Base-by-base conservation (phyloP, 1,284 basidiomycete species). In the Lignosus rhinocerotis region DNA sequence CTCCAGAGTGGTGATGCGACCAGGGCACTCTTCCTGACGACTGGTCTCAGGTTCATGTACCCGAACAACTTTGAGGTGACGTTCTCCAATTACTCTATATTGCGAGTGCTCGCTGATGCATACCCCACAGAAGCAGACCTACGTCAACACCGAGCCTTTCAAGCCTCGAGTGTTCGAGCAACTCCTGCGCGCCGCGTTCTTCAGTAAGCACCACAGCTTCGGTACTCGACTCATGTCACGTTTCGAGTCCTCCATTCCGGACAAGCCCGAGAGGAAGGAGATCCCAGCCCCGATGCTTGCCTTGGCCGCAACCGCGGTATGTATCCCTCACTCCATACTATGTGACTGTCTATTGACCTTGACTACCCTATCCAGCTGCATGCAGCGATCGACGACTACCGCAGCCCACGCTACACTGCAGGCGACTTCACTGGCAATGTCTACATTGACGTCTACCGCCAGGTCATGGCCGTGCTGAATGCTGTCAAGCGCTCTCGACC, bases 261-360 rank as follows among this genome's bases (percentile, higher is more conserved):
- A 54, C 6, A 39, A 53, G 30, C 55, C 51, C 3, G 47, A 57
- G 6, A 55, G 58, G 59, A 56, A 56, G 54, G 59, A 61, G 48
- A 38, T 61, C 14, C 59, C 59, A 1, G 55, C 55, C 0, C 5
- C 55, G 3, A 45, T 61, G 59, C 46, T 61, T 3, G 55, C 59
- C 2, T 38, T 61, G 12, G 46, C 51, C 16, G 32, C 59, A 6
- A 61, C 59, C 1, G 46, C 48, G 21, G 59, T 57, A 53, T 5
- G 52, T 39, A 4, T 32, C 4, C 19, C 2, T 51, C 31, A 25
- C 10, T 33, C 3, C 21, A 36, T 12, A 17, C 32, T 6, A 21
- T 25, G 11, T 10, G 14, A 36, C 34, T 8, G n/a, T n/a, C n/a
- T 36, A 36, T 36, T 31, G 10, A 25, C 2, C 41, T 44, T 12